Percentiles rank a stretch among this genome's conserved stretches.
phyloP scores from a whole-genome alignment of 2,329 filamentous ascomycete genomes.

The Cytospora chrysosperma region DNA sequence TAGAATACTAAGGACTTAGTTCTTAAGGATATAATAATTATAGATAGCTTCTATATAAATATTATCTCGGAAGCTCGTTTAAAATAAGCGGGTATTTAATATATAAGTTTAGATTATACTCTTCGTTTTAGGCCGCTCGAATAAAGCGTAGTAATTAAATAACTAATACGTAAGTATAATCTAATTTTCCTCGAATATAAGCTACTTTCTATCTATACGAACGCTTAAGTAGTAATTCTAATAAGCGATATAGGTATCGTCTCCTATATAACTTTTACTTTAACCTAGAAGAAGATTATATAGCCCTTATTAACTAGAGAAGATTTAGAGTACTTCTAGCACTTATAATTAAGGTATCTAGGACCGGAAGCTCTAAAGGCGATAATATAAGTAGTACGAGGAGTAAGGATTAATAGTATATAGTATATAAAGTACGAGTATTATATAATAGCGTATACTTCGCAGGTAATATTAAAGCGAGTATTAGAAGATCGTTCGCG shows the following conservation, averaged over 20 bases:
- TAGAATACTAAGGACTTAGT: not conserved
- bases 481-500: too few species aligned
- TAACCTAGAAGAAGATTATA: not conserved
- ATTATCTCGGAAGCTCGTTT: not conserved
- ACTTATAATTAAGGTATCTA: not conserved
- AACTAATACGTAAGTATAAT: not conserved
- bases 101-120: not conserved
- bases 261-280: not conserved
- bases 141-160: not conserved
- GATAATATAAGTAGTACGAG: not conserved
- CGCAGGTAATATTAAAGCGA: too few species aligned
- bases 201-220: not conserved
- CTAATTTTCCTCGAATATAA: not conserved
- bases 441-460: not conserved
- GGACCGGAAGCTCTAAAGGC: not conserved
- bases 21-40: not conserved
- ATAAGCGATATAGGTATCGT: not conserved
- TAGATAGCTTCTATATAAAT: not conserved
- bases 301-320: not conserved
- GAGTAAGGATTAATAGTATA: not conserved
- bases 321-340: not conserved
- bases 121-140: not conserved
- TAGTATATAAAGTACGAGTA: not conserved
- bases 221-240: not conserved
- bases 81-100: not conserved